Evolutionary conservation across 1,284 basidiomycete species (phyloP).

Genomic region (Puccinia hordei): DNA sequence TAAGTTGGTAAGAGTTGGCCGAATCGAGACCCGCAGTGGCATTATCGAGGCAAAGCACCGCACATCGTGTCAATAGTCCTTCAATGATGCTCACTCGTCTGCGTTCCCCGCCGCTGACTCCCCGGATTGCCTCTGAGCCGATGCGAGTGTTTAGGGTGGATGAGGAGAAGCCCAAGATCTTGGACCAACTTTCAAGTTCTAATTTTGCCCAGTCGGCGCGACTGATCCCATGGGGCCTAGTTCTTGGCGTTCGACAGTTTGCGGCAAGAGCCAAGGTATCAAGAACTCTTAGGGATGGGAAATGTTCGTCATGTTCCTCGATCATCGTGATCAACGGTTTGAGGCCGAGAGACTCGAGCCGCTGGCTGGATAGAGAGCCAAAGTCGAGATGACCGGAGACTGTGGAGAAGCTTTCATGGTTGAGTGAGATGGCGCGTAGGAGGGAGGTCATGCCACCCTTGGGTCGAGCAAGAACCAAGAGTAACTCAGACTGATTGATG

Average conservation of each 20-base stretch:
- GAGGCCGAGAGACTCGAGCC: conserved; percentile 49
- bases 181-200: conserved; percentile 30
- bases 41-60: conserved; percentile 49
- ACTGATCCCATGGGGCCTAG: conserved; percentile 1
- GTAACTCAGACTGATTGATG: conserved; percentile 52
- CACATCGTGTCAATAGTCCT: conserved; percentile 14
- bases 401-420: conserved; percentile 52
- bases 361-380: conserved; percentile 51
- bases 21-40: conserved; percentile 48
- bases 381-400: conserved; percentile 54
- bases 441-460: conserved; percentile 50
- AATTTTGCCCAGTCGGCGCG: conserved; percentile 5
- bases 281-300: conserved; percentile 15
- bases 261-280: conserved; percentile 38
- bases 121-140: conserved; percentile 32
- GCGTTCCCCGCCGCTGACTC: conserved; percentile 48
- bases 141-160: conserved; percentile 21
- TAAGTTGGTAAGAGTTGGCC: conserved; percentile 37
- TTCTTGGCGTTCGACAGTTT: conserved; percentile 29
- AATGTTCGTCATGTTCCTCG: conserved; percentile 46
- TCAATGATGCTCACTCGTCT: conserved; percentile 47
- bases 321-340: conserved; percentile 25
- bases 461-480: conserved; percentile 46
- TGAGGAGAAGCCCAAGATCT: conserved; percentile 22
- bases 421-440: conserved; percentile 50